Base-by-base conservation (phyloP, 2,329 filamentous ascomycete genomes). In the Aspergillus transmontanensis region DNA sequence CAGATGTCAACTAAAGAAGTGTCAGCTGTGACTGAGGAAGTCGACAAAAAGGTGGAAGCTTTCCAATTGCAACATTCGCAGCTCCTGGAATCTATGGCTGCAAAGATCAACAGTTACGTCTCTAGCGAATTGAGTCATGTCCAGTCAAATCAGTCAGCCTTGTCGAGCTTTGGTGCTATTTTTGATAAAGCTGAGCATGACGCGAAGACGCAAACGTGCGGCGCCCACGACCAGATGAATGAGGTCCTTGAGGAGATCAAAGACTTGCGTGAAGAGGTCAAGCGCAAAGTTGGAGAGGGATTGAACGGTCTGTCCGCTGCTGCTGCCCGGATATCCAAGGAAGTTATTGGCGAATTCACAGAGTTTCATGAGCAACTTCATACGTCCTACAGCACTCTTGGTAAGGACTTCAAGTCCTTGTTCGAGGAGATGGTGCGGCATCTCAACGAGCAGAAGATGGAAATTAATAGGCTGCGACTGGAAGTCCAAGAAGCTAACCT, bases 191-290 rank as follows among this genome's bases (percentile, higher is more conserved):
- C 90, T 0, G 89, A 90, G 75, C 82, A 83, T 57, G 86, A 90
- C 68, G 85, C 96, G 19, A 84, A 90, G 59, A 65, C 62, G 21
- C 78, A 80, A 62, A 79, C 75, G 1, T 71, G 70, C 6, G 69
- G 71, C 65, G 90, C 93, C 3, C 92, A 90, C 71, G 88, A 94
- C 55, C 90, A 94, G 61, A 93, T 97, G 91, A 94, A 97, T 71
- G 83, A 87, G n/a, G 90, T 97, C 1, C 84, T 99, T 11, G 92
- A 95, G 71, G 94, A 96, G 75, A 97, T 98, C 75, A 94, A 94
- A 75, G 88, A 87, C n/a, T 84, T 98, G 28, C 88, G 94, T 26
- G 91, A 97, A 75, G 89, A 92, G 59, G 92, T 98, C 58, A 97
- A 97, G 81, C 83, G 86, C 56, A 90, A 90, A 65, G 92, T 98